Base-by-base conservation (phyloP, 1,284 basidiomycete genomes). In the Puccinia horiana region DNA sequence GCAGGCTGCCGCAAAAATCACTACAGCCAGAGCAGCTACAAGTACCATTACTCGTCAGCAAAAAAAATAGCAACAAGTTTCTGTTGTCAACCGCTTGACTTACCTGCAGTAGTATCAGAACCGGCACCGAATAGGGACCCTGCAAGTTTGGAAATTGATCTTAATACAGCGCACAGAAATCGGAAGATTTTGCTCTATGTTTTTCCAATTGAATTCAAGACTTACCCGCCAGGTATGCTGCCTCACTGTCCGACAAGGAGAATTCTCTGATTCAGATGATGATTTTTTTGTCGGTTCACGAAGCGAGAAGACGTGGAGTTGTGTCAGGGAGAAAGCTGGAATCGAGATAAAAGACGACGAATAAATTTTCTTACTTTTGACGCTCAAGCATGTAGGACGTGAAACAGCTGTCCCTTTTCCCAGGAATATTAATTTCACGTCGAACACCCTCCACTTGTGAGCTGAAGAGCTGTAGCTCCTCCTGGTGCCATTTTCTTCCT, bases 1-100 rank as follows among this genome's bases (percentile, higher is more conserved):
- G 37, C 88, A 88, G 0, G 91, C 91, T 0, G 92, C 90, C 0
- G 92, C 91, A 89, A 93, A 90, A 35, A 90, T 88, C 44, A 88
- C 87, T 58, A 90, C 88, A 49, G 89, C 89, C 67, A 93, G 90
- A 0, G 89, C 91, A 11, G 89, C 88, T 0, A 90, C 89, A 2
- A 20, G 32, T 5, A n/a, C 8, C 12, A 89, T 91, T 86, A 90
- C 82, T n/a, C 23, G 29, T 81, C 26, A 81, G 70, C 42, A 2
- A 72, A 58, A 73, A 16, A 20, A 4, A 4, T 70, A 26, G 32
- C 16, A 63, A n/a, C 23, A 32, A 23, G 3, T 26, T 54, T 32
- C 12, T 26, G 32, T 37, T 54, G 20, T 29, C 26, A 74, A 29
- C 32, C n/a, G 2, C 18, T n/a, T 5, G 26, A 35, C 20, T 42